Conservation (phyloP, 106 monocot genomes). For the Dioscorea dumetorum region DNA sequence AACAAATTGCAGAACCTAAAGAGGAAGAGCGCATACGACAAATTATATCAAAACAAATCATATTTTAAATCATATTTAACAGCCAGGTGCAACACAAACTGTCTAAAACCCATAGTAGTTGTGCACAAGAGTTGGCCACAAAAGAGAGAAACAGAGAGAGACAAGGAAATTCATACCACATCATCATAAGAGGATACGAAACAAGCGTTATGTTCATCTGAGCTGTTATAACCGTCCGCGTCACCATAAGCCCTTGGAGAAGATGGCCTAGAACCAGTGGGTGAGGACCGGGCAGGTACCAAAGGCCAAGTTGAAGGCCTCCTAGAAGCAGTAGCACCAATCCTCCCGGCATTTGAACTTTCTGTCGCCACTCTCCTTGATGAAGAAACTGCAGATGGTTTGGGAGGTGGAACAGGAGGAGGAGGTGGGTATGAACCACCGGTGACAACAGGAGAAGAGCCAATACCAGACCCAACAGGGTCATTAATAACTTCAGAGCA, state of each 20-base stretch:
- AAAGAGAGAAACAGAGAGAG: not conserved
- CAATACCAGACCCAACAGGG: conserved; percentile 10
- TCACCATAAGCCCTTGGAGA: conserved; percentile 85
- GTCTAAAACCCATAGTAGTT: no score
- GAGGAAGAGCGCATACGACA: no score
- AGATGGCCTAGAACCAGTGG: conserved; percentile 61
- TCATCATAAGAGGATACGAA: conserved; percentile 71
- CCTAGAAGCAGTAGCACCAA: conserved; percentile 58
- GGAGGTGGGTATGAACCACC: conserved; percentile 59
- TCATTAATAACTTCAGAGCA: conserved; percentile 2
- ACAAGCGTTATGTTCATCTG: conserved; percentile 84
- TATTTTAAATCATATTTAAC: no score
- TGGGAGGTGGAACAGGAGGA: conserved; percentile 71
- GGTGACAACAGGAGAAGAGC: conserved; percentile 37
- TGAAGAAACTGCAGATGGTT: conserved; percentile 17
- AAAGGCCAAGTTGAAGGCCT: conserved; percentile 49
- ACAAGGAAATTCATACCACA: conserved; percentile 34
- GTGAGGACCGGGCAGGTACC: conserved; percentile 34
- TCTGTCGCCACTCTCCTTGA: conserved; percentile 34
- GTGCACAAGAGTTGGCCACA: no score
- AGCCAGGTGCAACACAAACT: no score
- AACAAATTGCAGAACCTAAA: no score
- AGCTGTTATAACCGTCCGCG: conserved; percentile 93
- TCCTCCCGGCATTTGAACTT: conserved; percentile 29
- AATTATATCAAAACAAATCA: no score